These are phyloP conservation scores for Rhizopogon vesiculosus DNA, from an alignment of 768 basidiomycete genomes.

Conservation along the genomic window DNA sequence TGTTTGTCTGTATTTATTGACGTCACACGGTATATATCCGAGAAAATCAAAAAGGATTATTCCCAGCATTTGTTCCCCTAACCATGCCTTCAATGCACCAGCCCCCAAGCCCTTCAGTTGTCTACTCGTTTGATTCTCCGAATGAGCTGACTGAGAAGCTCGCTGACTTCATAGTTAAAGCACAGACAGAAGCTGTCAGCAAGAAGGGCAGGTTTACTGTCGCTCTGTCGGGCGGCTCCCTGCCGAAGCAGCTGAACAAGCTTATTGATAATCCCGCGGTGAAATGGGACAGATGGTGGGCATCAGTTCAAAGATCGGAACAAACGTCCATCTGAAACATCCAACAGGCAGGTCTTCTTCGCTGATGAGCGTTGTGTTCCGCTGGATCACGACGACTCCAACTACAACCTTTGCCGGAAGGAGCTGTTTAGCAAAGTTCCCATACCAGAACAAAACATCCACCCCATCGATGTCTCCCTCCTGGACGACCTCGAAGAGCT, in stretches of 20 bases:
- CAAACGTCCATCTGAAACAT: not conserved
- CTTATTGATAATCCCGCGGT: slow-evolving; percentile 61
- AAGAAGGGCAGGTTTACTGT: slow-evolving; percentile 89
- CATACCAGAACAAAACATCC: slow-evolving; percentile 73
- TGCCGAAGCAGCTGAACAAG: slow-evolving; percentile 76
- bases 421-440: slow-evolving; percentile 80
- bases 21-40: slow-evolving; percentile 14
- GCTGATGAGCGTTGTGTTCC: slow-evolving; percentile 95
- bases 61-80: slow-evolving; percentile 11
- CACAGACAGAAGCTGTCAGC: slow-evolving; percentile 84
- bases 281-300: slow-evolving; percentile 93
- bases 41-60: not conserved
- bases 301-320: slow-evolving; percentile 8
- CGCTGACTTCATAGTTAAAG: slow-evolving; percentile 78
- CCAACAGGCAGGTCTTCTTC: slow-evolving; percentile 90
- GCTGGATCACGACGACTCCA: slow-evolving; percentile 89
- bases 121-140: slow-evolving; percentile 63
- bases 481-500: slow-evolving; percentile 78
- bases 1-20: slow-evolving; percentile 24
- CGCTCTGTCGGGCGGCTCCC: slow-evolving; percentile 90
- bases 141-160: slow-evolving; percentile 59
- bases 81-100: slow-evolving; percentile 34
- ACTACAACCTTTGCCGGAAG: slow-evolving; percentile 71
- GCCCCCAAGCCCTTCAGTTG: slow-evolving; percentile 60
- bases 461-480: slow-evolving; percentile 67